phyloP scores from a whole-genome alignment of 768 basidiomycete genomes.

The Trametopsis cervina region DNA sequence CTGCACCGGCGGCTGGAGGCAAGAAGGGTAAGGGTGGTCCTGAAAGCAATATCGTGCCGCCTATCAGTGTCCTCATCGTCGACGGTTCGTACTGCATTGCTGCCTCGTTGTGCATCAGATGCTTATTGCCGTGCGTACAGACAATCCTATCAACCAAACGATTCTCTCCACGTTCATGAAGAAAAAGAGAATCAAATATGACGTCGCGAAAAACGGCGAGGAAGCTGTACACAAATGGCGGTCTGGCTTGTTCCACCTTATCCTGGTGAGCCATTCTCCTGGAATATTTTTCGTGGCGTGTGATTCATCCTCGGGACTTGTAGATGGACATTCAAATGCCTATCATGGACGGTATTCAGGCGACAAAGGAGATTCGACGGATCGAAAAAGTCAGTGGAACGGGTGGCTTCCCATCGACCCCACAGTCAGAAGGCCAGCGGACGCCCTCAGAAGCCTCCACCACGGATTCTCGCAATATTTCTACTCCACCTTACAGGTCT shows the following conservation, averaged over 20 bases:
- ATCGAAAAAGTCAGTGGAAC: slow-evolving; percentile 65
- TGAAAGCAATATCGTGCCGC: slow-evolving; percentile 80
- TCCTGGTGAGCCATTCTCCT: slow-evolving; percentile 57
- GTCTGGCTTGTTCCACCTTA: slow-evolving; percentile 89
- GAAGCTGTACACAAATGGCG: slow-evolving; percentile 96
- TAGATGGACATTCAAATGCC: slow-evolving; percentile 99
- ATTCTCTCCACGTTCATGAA: slow-evolving; percentile 97
- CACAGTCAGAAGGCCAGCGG: slow-evolving; percentile 45
- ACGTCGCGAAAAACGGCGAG: slow-evolving; percentile 88
- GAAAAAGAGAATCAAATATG: slow-evolving; percentile 92
- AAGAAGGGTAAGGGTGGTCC: slow-evolving; percentile 46
- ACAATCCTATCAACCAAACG: slow-evolving; percentile 98
- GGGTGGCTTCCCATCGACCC: slow-evolving; percentile 64
- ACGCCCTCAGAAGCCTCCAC: slow-evolving; percentile 51
- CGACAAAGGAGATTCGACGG: slow-evolving; percentile 90
- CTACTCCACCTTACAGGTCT: slow-evolving; percentile 61
- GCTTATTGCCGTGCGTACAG: slow-evolving; percentile 31
- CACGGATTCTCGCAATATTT: slow-evolving; percentile 39
- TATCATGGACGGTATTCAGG: slow-evolving; percentile 96
- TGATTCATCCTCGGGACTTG: not conserved
- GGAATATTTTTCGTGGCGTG: not conserved
- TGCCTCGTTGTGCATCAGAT: not conserved
- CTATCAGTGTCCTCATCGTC: slow-evolving; percentile 96
- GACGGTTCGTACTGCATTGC: slow-evolving; percentile 66
- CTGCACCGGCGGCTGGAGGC: slow-evolving; percentile 23